Percentiles rank a stretch among this genome's conserved stretches.
Evolutionary conservation across 345 rosid genomes (phyloP).

Genomic region (Populus deltoides): DNA sequence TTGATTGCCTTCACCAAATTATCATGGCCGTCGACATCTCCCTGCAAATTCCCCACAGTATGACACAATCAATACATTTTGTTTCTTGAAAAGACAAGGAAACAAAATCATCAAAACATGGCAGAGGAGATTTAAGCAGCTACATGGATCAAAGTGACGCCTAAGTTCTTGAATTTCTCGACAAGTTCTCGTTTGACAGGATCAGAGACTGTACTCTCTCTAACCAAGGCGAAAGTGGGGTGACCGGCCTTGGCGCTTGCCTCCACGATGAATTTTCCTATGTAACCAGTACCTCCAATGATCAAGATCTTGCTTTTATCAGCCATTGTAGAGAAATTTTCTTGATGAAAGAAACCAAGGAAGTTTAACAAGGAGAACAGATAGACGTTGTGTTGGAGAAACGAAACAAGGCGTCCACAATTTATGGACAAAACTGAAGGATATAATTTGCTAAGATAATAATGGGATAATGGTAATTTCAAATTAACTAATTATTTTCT

Average conservation of each 20-base stretch:
- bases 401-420: background rate
- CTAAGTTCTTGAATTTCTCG: conserved; percentile 50
- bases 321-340: conserved; percentile 34
- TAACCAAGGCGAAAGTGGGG: conserved; percentile 58
- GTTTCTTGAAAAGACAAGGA: background rate
- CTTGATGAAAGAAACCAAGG: background rate
- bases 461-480: background rate
- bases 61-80: background rate
- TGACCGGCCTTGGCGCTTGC: conserved; percentile 58
- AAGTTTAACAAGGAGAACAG: background rate
- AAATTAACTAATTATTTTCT: no score
- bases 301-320: conserved; percentile 63
- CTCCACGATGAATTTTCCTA: conserved; percentile 65
- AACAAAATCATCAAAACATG: background rate
- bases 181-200: conserved; percentile 49
- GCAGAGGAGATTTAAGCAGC: background rate
- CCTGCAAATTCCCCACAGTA: conserved; percentile 3
- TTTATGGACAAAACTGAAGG: background rate
- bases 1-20: conserved; percentile 52
- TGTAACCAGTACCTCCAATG: conserved; percentile 73
- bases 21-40: conserved; percentile 40
- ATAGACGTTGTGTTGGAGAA: background rate
- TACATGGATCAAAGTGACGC: conserved; percentile 50
- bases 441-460: background rate
- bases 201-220: conserved; percentile 51